Evolutionary conservation across 768 basidiomycete species (phyloP).

Genomic region (Hypsizygus marmoreus): DNA sequence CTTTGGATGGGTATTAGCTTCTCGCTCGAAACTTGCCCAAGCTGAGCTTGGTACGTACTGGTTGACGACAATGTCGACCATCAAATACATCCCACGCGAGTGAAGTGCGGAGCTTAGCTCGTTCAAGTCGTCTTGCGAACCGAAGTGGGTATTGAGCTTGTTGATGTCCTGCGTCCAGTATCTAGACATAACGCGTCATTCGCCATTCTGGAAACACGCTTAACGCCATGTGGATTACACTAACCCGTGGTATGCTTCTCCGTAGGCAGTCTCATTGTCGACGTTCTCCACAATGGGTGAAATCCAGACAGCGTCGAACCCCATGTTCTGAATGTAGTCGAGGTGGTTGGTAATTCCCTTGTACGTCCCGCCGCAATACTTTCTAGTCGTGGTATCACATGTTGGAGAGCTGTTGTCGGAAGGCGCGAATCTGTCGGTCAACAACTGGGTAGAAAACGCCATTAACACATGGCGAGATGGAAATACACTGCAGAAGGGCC

Average conservation of each 20-base stretch:
- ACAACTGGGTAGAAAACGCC: constrained; percentile 35
- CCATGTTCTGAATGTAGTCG: constrained; percentile 74
- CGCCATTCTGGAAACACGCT: neutral
- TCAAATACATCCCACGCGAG: constrained; percentile 59
- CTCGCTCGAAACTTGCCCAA: too few relatives aligned
- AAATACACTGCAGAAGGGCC: neutral
- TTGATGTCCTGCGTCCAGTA: constrained; percentile 56
- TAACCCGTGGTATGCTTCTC: constrained; percentile 75
- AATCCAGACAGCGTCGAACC: constrained; percentile 80
- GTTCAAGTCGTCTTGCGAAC: constrained; percentile 72
- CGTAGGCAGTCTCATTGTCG: constrained; percentile 58
- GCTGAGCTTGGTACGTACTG: constrained; percentile 62
- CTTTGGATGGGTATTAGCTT: too few relatives aligned
- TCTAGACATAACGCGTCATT: constrained; percentile 14
- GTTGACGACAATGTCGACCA: constrained; percentile 79
- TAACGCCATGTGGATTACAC: constrained; percentile 25
- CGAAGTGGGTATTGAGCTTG: constrained; percentile 69
- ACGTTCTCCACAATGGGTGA: constrained; percentile 71
- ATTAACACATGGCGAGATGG: neutral
- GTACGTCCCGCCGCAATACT: constrained; percentile 78
- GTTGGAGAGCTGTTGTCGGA: constrained; percentile 43
- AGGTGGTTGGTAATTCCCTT: constrained; percentile 60
- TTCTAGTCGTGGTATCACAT: constrained; percentile 56
- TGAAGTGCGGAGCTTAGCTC: constrained; percentile 67
- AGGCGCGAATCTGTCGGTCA: constrained; percentile 71